A percentile compares a stretch with the other conserved stretches of the same genome.
These are phyloP conservation scores for Cryptococcus maquisensis DNA, from an alignment of 1,284 basidiomycete species.

Conservation along the genomic window DNA sequence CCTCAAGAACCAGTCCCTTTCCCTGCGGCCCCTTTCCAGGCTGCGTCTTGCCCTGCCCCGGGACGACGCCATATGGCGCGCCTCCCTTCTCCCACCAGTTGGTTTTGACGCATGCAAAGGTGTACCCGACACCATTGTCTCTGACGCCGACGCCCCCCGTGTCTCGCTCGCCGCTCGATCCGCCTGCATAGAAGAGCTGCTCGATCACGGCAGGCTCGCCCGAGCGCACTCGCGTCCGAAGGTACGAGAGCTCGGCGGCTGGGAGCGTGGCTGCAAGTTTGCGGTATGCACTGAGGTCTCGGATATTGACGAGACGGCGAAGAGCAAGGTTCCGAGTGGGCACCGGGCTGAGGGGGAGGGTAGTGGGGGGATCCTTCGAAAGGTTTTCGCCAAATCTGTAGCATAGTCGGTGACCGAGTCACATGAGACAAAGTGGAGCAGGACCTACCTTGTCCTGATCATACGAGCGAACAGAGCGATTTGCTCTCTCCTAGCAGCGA, in stretches of 20 bases:
- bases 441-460: conserved; percentile 44
- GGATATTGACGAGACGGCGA: conserved; percentile 64
- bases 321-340: conserved; percentile 52
- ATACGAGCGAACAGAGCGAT: conserved; percentile 52
- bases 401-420: background rate
- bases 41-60: conserved; percentile 38
- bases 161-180: conserved; percentile 50
- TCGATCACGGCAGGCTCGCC: conserved; percentile 66
- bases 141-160: conserved; percentile 27
- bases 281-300: conserved; percentile 66
- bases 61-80: conserved; percentile 42
- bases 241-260: conserved; percentile 63
- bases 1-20: conserved; percentile 61
- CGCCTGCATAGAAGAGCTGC: conserved; percentile 64
- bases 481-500: conserved; percentile 67
- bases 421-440: background rate
- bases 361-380: conserved; percentile 41
- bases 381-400: conserved; percentile 43
- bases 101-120: conserved; percentile 17
- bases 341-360: conserved; percentile 43
- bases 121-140: conserved; percentile 56
- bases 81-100: conserved; percentile 15
- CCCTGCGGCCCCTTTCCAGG: conserved; percentile 21
- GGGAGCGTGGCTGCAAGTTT: conserved; percentile 69
- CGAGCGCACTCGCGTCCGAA: conserved; percentile 62